A percentile compares a stretch with the other conserved stretches of the same genome.
Conservation (phyloP, 192 early-diverging fungal species). For the Backusella westeae region DNA sequence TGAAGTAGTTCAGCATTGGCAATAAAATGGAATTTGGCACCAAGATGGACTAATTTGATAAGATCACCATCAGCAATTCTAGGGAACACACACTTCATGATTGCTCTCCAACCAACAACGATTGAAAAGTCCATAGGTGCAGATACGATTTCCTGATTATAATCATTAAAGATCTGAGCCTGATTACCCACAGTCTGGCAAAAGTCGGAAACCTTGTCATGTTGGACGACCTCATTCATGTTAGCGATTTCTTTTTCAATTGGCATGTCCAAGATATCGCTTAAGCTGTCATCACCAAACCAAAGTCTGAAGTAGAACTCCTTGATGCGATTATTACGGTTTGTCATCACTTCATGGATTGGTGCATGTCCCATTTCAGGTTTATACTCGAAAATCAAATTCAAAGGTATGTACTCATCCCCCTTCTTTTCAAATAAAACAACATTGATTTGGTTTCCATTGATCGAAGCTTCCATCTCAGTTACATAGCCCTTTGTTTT, state of each 20-base stretch:
- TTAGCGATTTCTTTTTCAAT: slow-evolving; percentile 66
- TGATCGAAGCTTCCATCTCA: slow-evolving; percentile 49
- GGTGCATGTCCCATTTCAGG: slow-evolving; percentile 75
- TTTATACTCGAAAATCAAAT: slow-evolving; percentile 80
- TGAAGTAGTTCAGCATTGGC: slow-evolving; percentile 68
- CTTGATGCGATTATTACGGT: slow-evolving; percentile 80
- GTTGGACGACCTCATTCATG: slow-evolving; percentile 55
- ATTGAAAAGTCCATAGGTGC: slow-evolving; percentile 96
- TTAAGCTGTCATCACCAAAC: slow-evolving; percentile 58
- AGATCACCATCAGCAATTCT: slow-evolving; percentile 93
- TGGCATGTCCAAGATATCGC: slow-evolving; percentile 51
- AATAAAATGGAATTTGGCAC: slow-evolving; percentile 88
- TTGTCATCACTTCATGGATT: slow-evolving; percentile 87
- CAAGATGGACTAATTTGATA: slow-evolving; percentile 87
- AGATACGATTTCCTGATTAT: slow-evolving; percentile 64
- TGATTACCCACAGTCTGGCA: slow-evolving; percentile 75
- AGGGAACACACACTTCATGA: slow-evolving; percentile 89
- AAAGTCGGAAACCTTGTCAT: slow-evolving; percentile 67
- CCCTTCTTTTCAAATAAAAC: slow-evolving; percentile 67
- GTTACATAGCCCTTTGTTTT: slow-evolving; percentile 45
- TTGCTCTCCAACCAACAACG: slow-evolving; percentile 85
- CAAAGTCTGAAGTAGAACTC: slow-evolving; percentile 86
- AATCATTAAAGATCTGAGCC: slow-evolving; percentile 62
- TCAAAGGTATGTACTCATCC: slow-evolving; percentile 65
- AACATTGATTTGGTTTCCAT: slow-evolving; percentile 52